Evolutionary conservation across 2,329 filamentous ascomycete species (phyloP).

Genomic region (Trichoderma sp.): DNA sequence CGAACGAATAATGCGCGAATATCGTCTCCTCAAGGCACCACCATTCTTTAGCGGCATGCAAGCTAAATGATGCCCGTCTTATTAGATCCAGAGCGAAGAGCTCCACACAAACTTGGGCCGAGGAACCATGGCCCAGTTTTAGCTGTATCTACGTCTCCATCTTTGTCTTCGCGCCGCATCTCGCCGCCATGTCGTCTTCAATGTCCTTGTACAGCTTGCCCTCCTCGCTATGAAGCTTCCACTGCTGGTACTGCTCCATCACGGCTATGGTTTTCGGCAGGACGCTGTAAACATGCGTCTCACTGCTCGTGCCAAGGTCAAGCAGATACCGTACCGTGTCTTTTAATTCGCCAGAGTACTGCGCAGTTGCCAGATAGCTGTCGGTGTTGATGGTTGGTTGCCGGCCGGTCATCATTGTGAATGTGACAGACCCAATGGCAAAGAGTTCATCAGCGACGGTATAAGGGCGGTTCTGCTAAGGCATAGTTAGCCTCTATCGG

Average conservation of each 20-base stretch:
- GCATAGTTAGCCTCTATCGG: not conserved
- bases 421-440: conserved; percentile 45
- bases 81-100: not conserved
- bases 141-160: not conserved
- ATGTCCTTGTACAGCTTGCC: conserved; percentile 41
- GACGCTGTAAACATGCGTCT: not conserved
- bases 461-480: conserved; percentile 41
- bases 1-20: not conserved
- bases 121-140: not conserved
- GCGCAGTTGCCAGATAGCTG: conserved; percentile 34
- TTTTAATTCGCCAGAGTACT: conserved; percentile 38
- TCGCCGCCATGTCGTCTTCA: conserved; percentile 32
- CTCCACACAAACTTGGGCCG: not conserved
- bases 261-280: conserved; percentile 31
- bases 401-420: conserved; percentile 48
- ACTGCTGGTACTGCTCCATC: conserved; percentile 37
- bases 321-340: conserved; percentile 36
- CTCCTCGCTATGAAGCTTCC: conserved; percentile 40
- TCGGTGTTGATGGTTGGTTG: conserved; percentile 40
- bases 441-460: conserved; percentile 45
- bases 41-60: not conserved
- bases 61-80: not conserved
- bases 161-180: conserved; percentile 18
- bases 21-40: not conserved
- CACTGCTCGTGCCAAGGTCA: conserved; percentile 32